phyloP scores from a whole-genome alignment of 2,329 filamentous ascomycete species.

The Trichoderma hamatum region DNA sequence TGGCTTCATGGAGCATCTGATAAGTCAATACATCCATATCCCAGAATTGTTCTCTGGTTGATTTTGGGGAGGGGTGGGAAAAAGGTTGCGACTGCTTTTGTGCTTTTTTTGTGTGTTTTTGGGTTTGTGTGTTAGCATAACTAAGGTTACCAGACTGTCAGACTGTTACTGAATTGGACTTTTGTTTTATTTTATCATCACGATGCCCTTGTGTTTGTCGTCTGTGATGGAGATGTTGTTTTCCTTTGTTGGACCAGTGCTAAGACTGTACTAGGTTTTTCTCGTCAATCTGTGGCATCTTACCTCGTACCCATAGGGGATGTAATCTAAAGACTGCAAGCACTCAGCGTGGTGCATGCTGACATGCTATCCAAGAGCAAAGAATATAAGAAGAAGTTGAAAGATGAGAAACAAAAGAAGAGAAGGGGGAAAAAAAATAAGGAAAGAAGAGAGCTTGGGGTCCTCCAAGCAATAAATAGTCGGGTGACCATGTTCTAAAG shows the following conservation, averaged over 20 bases:
- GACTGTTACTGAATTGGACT: constrained; percentile 16
- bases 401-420: background rate
- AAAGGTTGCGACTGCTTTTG: background rate
- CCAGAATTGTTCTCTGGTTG: background rate
- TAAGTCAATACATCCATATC: background rate
- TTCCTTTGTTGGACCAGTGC: background rate
- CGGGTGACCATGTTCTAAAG: background rate
- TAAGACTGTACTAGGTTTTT: background rate
- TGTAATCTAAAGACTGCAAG: background rate
- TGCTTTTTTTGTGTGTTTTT: background rate
- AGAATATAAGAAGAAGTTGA: background rate
- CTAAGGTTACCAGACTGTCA: constrained; percentile 10
- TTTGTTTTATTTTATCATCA: background rate
- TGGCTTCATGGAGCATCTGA: background rate
- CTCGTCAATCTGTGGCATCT: background rate
- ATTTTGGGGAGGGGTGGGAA: background rate
- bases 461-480: background rate
- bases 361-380: background rate
- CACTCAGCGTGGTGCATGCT: background rate
- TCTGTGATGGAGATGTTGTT: background rate
- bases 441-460: background rate
- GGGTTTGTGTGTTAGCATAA: background rate
- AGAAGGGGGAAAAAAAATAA: background rate
- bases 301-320: background rate
- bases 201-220: background rate